Percentiles rank a stretch among this genome's conserved stretches.
Evolutionary conservation across 139 green algal genomes (phyloP).

Genomic region (Chlorella vulgaris): DNA sequence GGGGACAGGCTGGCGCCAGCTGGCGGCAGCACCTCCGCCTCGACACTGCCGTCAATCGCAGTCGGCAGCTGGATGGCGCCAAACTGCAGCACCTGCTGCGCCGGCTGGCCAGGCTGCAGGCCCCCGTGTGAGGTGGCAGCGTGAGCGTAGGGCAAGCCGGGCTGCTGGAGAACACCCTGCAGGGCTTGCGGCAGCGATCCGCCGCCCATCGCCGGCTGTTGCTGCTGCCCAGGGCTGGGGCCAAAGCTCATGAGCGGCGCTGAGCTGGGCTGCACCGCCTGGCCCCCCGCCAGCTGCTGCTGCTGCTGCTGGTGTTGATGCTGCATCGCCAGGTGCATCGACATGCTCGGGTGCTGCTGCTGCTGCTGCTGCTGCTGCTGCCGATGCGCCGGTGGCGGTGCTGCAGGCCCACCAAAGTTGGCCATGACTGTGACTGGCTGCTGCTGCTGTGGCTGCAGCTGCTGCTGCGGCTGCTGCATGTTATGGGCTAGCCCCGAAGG

Average conservation of each 20-base stretch:
- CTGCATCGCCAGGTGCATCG: background rate
- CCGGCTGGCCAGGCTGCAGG: background rate
- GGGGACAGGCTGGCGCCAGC: background rate
- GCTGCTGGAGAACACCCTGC: too few species aligned
- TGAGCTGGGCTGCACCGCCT: background rate
- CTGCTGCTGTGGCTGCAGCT: too few species aligned
- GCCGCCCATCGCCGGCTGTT: background rate
- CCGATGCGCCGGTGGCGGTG: too few species aligned
- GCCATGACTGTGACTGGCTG: too few species aligned
- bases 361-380: background rate
- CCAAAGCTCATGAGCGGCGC: constrained; percentile 38
- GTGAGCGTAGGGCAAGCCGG: too few species aligned
- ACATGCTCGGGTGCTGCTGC: too few species aligned
- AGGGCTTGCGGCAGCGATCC: too few species aligned
- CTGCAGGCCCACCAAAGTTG: too few species aligned
- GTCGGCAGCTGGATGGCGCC: constrained; percentile 34
- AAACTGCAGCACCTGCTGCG: constrained; percentile 12
- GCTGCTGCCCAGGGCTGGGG: background rate
- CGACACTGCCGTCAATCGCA: constrained; percentile 45
- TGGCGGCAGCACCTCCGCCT: background rate
- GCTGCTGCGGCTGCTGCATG: too few species aligned
- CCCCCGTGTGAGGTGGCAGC: background rate
- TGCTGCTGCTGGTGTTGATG: background rate
- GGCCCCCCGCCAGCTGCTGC: background rate
- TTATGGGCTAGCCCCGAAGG: too few species aligned